Conservation (phyloP, 106 monocot genomes). For the Platanthera zijinensis region DNA sequence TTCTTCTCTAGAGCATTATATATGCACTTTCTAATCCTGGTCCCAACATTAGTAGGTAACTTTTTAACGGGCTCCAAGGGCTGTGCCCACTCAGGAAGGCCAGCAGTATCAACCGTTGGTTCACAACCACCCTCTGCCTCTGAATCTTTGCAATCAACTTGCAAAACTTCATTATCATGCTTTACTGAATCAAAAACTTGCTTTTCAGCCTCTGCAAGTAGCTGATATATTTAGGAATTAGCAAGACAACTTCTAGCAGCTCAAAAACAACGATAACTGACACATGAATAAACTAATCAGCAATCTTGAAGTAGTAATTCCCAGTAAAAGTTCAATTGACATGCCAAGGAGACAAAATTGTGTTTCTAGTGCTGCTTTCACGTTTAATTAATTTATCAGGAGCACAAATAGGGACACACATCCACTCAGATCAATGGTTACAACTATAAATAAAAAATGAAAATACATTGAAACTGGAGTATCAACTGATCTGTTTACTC, state of each 20-base stretch:
- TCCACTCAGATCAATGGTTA: no score
- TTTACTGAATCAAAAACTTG: constrained; percentile 43
- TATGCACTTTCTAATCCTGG: constrained; percentile 88
- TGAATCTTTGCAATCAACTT: constrained; percentile 47
- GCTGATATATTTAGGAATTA: constrained; percentile 56
- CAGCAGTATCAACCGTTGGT: constrained; percentile 20
- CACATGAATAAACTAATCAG: no score
- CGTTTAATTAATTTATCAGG: no score
- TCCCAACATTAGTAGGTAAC: constrained; percentile 95
- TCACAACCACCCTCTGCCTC: constrained; percentile 23
- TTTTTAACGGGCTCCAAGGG: constrained; percentile 82
- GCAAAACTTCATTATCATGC: constrained; percentile 26
- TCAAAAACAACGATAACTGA: no score
- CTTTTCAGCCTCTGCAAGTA: constrained; percentile 90
- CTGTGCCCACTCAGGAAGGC: constrained; percentile 82
- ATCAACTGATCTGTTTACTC: no score
- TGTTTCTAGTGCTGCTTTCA: no score
- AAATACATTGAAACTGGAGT: no score
- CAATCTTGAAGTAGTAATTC: no score
- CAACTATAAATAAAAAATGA: no score
- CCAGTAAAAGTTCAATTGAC: no score
- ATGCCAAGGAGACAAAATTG: no score
- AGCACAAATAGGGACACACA: no score
- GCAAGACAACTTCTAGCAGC: neutral
- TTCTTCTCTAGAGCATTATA: constrained; percentile 65